phyloP scores from a whole-genome alignment of 345 rosid species.

The Linum lewisii region DNA sequence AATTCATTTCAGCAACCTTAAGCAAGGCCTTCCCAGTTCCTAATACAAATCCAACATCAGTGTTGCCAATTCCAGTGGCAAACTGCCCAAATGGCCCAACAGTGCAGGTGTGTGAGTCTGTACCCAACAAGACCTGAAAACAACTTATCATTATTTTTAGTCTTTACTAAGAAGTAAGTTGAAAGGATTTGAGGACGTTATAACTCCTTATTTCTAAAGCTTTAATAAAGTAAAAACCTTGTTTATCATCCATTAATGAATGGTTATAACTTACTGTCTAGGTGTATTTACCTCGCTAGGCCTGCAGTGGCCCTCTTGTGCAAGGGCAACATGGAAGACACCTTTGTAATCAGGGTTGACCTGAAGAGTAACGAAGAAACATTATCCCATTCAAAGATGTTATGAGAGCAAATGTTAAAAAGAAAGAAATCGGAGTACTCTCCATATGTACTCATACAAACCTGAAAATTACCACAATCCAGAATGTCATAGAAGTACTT shows the following conservation, averaged over 20 bases:
- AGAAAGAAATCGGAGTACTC: neutral
- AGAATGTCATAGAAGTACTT: constrained; percentile 94
- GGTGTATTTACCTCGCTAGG: constrained; percentile 73
- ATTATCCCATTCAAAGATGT: constrained; percentile 1
- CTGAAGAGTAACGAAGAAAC: constrained; percentile 29
- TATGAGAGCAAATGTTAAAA: constrained; percentile 1
- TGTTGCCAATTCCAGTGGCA: constrained; percentile 98
- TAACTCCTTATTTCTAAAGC: neutral
- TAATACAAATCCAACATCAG: constrained; percentile 92
- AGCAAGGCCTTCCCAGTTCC: constrained; percentile 92
- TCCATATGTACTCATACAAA: constrained; percentile 14
- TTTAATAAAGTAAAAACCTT: no score
- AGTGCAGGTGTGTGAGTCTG: constrained; percentile 96
- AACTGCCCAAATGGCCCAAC: constrained; percentile 98
- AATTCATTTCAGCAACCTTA: constrained; percentile 42
- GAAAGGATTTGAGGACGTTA: neutral
- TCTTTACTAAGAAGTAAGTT: neutral
- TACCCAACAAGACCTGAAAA: constrained; percentile 75
- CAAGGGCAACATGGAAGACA: constrained; percentile 94
- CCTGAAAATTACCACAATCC: constrained; percentile 81
- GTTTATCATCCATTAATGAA: no score
- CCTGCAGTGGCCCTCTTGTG: constrained; percentile 99
- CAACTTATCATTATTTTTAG: constrained; percentile 8
- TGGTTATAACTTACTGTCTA: no score
- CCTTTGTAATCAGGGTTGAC: constrained; percentile 98